Percentiles rank a stretch among this genome's conserved stretches.
phyloP scores from a whole-genome alignment of 208 protist genomes.

The Crithidia mellificae region DNA sequence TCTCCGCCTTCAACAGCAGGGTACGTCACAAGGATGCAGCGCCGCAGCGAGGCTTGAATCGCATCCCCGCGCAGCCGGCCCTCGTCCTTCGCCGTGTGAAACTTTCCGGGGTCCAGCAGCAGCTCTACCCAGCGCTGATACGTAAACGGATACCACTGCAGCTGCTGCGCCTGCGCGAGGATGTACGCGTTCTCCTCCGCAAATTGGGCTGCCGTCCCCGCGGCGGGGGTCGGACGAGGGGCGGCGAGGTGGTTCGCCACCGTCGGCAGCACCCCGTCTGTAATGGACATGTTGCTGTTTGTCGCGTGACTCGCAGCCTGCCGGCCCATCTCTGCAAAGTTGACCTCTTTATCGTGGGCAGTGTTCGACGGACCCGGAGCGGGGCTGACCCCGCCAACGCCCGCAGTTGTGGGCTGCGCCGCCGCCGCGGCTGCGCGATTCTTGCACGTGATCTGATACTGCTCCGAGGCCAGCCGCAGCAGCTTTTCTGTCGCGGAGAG shows the following conservation, averaged over 20 bases:
- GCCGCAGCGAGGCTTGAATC: constrained; percentile 70
- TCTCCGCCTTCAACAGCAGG: constrained; percentile 35
- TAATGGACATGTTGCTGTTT: constrained; percentile 21
- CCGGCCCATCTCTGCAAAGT: neutral
- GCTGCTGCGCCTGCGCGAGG: constrained; percentile 62
- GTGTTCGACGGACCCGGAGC: neutral
- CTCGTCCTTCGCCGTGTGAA: constrained; percentile 29
- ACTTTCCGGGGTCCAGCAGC: constrained; percentile 51
- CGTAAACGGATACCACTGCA: constrained; percentile 75
- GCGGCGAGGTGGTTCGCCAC: neutral
- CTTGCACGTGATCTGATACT: constrained; percentile 34
- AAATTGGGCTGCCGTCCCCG: constrained; percentile 57
- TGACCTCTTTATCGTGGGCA: constrained; percentile 2
- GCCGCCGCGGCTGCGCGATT: constrained; percentile 15
- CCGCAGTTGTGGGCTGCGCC: neutral
- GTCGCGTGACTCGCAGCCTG: neutral
- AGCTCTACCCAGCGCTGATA: constrained; percentile 74
- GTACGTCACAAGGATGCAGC: constrained; percentile 74
- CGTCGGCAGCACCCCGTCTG: neutral
- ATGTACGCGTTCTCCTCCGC: constrained; percentile 82
- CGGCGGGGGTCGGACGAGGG: constrained; percentile 26
- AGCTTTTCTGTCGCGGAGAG: constrained; percentile 32
- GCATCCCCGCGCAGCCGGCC: constrained; percentile 59
- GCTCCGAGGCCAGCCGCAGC: constrained; percentile 38
- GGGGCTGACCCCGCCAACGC: neutral